Conservation (phyloP, 169 alveolate species). For the Eimeria sp. region DNA sequence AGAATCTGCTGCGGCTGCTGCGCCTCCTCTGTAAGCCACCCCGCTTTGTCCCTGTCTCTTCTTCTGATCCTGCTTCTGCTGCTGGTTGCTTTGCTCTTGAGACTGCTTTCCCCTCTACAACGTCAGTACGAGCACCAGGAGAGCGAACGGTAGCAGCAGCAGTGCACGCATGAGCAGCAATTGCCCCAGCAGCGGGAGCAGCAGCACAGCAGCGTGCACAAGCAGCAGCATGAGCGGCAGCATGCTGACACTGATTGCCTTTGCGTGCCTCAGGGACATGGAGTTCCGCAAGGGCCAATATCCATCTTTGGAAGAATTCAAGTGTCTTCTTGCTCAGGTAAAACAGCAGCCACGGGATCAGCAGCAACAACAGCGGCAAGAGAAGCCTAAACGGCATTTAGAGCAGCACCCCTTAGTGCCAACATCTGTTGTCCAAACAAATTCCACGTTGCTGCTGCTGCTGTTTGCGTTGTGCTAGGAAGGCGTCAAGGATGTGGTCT, state of each 20-base stretch:
- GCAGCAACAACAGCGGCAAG: constrained; percentile 15
- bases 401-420: not conserved
- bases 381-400: not conserved
- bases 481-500: constrained; percentile 38
- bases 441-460: constrained; percentile 2
- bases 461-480: constrained; percentile 30
- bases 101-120: too few relatives aligned
- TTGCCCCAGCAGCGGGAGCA: not conserved
- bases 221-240: constrained; percentile 25
- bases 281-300: constrained; percentile 56
- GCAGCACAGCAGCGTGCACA: not conserved
- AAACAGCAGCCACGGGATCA: constrained; percentile 14
- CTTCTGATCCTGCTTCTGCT: too few relatives aligned
- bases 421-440: not conserved
- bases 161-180: not conserved
- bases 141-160: not conserved
- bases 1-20: constrained; percentile 31
- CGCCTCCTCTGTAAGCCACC: constrained; percentile 12
- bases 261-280: constrained; percentile 11
- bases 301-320: constrained; percentile 34
- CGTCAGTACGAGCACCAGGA: not conserved
- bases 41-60: not conserved
- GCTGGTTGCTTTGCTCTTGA: too few relatives aligned
- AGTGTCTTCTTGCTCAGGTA: constrained; percentile 32
- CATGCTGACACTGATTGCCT: not conserved